phyloP scores from a whole-genome alignment of 108 stramenopile genomes.

The Cyclotella kingstonii region DNA sequence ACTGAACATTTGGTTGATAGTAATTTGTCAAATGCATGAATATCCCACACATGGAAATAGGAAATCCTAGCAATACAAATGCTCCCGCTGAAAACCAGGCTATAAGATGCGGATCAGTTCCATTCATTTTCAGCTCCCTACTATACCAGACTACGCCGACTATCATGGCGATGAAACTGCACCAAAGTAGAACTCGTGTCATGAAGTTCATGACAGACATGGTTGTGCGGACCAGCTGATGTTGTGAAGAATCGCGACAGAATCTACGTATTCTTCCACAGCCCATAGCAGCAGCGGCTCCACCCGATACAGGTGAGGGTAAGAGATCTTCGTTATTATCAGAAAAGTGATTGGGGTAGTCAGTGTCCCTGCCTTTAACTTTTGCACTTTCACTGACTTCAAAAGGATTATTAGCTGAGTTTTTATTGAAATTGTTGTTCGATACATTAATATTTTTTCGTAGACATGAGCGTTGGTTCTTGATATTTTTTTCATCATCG shows the following conservation, averaged over 20 bases:
- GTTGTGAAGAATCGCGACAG: slow-evolving; percentile 23
- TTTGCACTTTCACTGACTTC: background rate
- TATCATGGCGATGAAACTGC: slow-evolving; percentile 51
- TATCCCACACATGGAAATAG: slow-evolving; percentile 83
- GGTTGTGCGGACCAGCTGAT: slow-evolving; percentile 38
- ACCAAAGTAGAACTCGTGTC: slow-evolving; percentile 69
- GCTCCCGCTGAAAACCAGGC: slow-evolving; percentile 89
- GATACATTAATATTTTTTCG: background rate
- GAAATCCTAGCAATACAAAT: slow-evolving; percentile 88
- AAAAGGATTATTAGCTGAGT: background rate
- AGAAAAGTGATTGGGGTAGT: background rate
- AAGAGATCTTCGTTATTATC: background rate
- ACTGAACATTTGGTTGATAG: slow-evolving; percentile 85
- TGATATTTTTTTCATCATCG: slow-evolving; percentile 4
- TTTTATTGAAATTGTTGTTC: background rate
- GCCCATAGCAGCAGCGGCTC: slow-evolving; percentile 34
- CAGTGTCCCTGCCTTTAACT: background rate
- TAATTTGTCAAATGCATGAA: slow-evolving; percentile 87
- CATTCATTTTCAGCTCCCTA: slow-evolving; percentile 77
- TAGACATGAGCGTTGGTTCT: background rate
- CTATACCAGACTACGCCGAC: slow-evolving; percentile 76
- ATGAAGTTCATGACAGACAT: slow-evolving; percentile 71
- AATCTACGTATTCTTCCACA: slow-evolving; percentile 23
- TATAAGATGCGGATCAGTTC: slow-evolving; percentile 85
- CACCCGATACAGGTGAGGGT: slow-evolving; percentile 3